Percentiles rank a stretch among this genome's conserved stretches.
Evolutionary conservation across 2,329 filamentous ascomycete species (phyloP).

Genomic region (Aureobasidium sp.): DNA sequence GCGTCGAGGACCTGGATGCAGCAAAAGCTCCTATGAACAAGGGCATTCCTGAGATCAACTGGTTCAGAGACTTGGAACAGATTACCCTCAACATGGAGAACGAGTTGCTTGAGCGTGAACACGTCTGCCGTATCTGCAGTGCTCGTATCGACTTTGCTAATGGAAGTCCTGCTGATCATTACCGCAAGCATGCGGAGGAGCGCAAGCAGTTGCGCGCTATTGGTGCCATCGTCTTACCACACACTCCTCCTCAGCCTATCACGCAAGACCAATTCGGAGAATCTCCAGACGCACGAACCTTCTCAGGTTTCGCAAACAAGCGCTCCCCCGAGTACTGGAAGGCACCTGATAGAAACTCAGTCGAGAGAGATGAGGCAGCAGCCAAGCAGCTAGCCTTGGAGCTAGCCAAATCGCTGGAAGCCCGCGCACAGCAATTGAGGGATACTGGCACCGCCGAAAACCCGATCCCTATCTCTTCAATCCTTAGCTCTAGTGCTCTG

Average conservation of each 20-base stretch:
- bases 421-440: neutral
- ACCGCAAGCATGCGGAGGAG: neutral
- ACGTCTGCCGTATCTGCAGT: constrained; percentile 4
- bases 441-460: neutral
- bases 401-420: neutral
- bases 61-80: neutral
- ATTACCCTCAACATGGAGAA: neutral
- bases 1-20: neutral
- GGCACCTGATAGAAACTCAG: too few species aligned
- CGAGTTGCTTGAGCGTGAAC: constrained; percentile 6
- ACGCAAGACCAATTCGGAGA: neutral
- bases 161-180: neutral
- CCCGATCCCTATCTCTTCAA: neutral
- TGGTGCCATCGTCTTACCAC: neutral
- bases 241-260: neutral
- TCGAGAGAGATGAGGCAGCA: too few species aligned
- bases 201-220: neutral
- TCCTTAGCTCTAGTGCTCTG: too few species aligned
- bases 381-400: too few species aligned
- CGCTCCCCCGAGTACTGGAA: neutral
- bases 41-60: neutral
- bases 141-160: neutral
- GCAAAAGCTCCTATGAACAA: neutral
- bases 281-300: neutral
- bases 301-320: too few species aligned